These are phyloP conservation scores for Pseudogymnoascus sp. DNA, from an alignment of 2,329 filamentous ascomycete genomes.

Conservation along the genomic window DNA sequence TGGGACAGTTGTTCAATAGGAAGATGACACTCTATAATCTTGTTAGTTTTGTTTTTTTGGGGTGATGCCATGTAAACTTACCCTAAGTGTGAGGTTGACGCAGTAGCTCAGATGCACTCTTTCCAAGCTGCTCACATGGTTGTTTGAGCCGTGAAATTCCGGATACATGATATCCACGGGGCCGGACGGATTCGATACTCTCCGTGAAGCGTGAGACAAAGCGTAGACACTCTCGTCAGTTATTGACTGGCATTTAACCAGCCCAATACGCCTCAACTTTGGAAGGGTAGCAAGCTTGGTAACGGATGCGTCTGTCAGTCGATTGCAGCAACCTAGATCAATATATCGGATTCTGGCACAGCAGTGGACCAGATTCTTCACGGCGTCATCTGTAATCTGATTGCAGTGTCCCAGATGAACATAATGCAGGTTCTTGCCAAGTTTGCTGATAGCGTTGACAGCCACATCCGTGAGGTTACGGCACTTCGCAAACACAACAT, in stretches of 20 bases:
- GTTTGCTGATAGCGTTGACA: slow-evolving; percentile 75
- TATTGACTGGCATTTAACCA: slow-evolving; percentile 88
- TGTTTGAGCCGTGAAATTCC: neutral
- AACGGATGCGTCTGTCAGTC: slow-evolving; percentile 82
- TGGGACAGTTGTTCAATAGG: slow-evolving; percentile 82
- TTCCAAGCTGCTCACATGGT: slow-evolving; percentile 49
- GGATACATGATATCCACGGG: slow-evolving; percentile 37
- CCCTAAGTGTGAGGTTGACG: slow-evolving; percentile 71
- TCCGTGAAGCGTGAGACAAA: slow-evolving; percentile 59
- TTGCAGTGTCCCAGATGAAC: slow-evolving; percentile 91
- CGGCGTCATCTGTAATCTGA: slow-evolving; percentile 82
- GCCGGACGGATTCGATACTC: slow-evolving; percentile 48
- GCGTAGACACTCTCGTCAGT: slow-evolving; percentile 85
- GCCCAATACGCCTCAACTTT: slow-evolving; percentile 86
- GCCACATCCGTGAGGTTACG: slow-evolving; percentile 83
- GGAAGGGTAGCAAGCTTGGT: slow-evolving; percentile 76
- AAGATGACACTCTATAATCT: slow-evolving; percentile 70
- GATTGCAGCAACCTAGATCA: slow-evolving; percentile 87
- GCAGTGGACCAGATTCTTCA: slow-evolving; percentile 71
- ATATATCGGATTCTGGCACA: slow-evolving; percentile 97
- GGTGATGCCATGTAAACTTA: slow-evolving; percentile 37
- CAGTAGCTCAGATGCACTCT: slow-evolving; percentile 96
- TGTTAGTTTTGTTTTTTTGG: slow-evolving; percentile 25
- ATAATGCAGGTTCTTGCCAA: slow-evolving; percentile 95
- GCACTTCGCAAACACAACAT: slow-evolving; percentile 91